phyloP scores from a whole-genome alignment of 208 protist species.

The Entamoeba histolytica region DNA sequence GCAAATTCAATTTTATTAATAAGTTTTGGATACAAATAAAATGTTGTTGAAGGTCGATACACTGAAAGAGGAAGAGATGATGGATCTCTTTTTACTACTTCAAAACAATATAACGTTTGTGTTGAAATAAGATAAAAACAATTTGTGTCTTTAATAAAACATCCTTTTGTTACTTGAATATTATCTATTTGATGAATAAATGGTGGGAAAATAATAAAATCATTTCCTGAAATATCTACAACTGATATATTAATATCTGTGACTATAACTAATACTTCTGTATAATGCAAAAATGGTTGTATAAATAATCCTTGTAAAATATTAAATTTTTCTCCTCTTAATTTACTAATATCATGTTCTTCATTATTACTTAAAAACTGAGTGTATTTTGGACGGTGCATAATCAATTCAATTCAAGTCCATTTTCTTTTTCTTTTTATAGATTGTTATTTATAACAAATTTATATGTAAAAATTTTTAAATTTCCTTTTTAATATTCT shows the following conservation, averaged over 20 bases:
- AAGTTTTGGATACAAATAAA: background rate
- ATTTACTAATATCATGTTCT: no score
- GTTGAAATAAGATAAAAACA: background rate
- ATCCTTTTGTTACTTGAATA: background rate
- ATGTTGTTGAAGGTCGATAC: background rate
- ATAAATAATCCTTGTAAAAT: background rate
- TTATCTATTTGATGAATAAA: background rate
- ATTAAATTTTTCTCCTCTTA: no score
- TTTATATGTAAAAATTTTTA: no score
- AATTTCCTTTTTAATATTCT: no score
- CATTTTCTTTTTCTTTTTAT: no score
- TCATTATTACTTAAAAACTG: no score
- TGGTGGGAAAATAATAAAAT: background rate
- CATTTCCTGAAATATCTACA: background rate
- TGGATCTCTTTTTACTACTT: background rate
- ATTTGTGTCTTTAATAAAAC: background rate
- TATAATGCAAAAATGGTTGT: background rate
- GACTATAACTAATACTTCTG: background rate
- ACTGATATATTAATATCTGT: background rate
- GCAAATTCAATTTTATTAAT: background rate
- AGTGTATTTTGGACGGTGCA: no score
- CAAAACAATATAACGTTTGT: background rate
- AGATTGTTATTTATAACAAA: no score
- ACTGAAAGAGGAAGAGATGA: background rate
- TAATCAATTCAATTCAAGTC: no score